Conservation (phyloP, 1,139 yeast genomes). For the Protomyces lactucae-debilis region DNA sequence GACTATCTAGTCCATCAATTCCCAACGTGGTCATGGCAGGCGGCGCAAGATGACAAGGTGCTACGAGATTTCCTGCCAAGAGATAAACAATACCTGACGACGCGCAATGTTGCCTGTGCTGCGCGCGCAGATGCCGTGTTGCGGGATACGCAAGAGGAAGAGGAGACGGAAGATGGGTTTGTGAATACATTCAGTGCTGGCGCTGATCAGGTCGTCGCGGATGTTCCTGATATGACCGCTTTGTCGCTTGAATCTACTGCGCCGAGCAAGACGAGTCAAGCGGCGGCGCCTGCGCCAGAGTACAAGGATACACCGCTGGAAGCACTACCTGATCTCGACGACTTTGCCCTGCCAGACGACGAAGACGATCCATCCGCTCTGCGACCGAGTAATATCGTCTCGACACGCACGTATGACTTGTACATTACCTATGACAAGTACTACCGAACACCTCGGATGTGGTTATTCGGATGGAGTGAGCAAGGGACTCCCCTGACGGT, state of each 20-base stretch:
- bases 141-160: slow-evolving; percentile 12
- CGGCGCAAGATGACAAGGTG: slow-evolving; percentile 15
- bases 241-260: slow-evolving; percentile 14
- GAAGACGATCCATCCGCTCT: slow-evolving; percentile 43
- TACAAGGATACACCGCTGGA: slow-evolving; percentile 34
- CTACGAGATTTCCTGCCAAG: slow-evolving; percentile 68
- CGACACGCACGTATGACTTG: slow-evolving; percentile 72
- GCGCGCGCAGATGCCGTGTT: slow-evolving; percentile 7
- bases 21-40: slow-evolving; percentile 93
- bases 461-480: slow-evolving; percentile 77
- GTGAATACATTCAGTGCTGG: slow-evolving; percentile 3
- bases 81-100: slow-evolving; percentile 80
- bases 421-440: slow-evolving; percentile 91
- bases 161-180: slow-evolving; percentile 12
- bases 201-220: slow-evolving; percentile 5
- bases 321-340: slow-evolving; percentile 43
- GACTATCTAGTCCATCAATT: slow-evolving; percentile 83
- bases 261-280: slow-evolving; percentile 25
- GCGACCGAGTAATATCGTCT: slow-evolving; percentile 39
- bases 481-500: slow-evolving; percentile 86
- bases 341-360: slow-evolving; percentile 47
- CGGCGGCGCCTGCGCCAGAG: slow-evolving; percentile 43
- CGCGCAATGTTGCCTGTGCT: slow-evolving; percentile 71
- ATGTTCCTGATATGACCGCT: slow-evolving; percentile 31
- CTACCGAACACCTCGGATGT: slow-evolving; percentile 92